Base-by-base conservation (phyloP, 257 asterid species). In the Avicennia marina region DNA sequence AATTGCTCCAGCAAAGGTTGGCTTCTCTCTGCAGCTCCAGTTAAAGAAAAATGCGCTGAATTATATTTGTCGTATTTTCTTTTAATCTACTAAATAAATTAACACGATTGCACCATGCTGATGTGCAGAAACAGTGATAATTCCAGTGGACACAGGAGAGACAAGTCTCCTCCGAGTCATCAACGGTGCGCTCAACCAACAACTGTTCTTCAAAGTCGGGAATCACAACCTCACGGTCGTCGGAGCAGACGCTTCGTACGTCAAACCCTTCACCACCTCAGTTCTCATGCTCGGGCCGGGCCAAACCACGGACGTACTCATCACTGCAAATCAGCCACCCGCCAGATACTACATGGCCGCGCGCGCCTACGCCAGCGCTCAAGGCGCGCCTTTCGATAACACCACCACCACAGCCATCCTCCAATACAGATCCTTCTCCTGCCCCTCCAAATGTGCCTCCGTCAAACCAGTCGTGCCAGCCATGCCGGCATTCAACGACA, bases 201-300 rank as follows among this genome's bases (percentile, higher is more conserved):
- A 88, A 56, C 93, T 91, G 51, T 91, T 91, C 87, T 82, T 90
- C 79, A 46, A 71, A 34, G 82, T 90, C 0, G 95, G 96, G 7
- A 85, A 79, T 57, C 98, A 91, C 77, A 83, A 69, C 64, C 69
- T 91, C 6, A 88, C 89, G 0, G 96, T 91, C 11, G 96, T 91
- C 1, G 96, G 82, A 32, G 95, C 96, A 4, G 96, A 91, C 21
- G 96, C 93, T 53, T 78, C 85, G 0, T 87, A 87, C 42, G 64
- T 81, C 8, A 91, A 81, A 62, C 96, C 98, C 60, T 88, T 88
- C 76, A 83, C 82, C 57, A 85, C 98, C 66, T 68, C 87, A 2
- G 85, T 83, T 46, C 57, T 90, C 69, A 87, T 90, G 98, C 80
- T 90, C 19, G 98, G 98, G 6, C 98, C 98, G 0, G 96, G 98